Conservation (phyloP, 495 filamentous ascomycete genomes). For the Friedmanniomyces endolithicus region DNA sequence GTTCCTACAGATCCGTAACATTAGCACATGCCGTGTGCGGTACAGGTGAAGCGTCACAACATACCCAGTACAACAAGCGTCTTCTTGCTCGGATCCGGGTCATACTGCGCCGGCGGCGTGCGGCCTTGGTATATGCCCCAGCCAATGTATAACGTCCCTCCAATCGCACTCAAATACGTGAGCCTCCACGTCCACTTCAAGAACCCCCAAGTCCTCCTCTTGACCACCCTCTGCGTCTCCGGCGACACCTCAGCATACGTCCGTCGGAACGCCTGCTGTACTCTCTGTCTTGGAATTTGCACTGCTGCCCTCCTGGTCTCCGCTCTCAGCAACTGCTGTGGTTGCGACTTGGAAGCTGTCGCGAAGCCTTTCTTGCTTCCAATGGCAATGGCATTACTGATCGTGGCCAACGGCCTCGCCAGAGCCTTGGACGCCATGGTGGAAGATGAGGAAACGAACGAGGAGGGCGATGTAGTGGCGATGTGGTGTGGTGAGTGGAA, state of each 20-base stretch:
- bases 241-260: constrained; percentile 17
- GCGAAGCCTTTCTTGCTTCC: constrained; percentile 9
- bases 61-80: constrained; percentile 91
- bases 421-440: constrained; percentile 17
- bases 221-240: constrained; percentile 23
- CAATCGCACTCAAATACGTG: constrained; percentile 57
- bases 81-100: constrained; percentile 83
- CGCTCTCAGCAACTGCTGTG: background rate
- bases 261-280: constrained; percentile 17
- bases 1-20: constrained; percentile 46
- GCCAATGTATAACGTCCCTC: constrained; percentile 53
- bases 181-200: constrained; percentile 65
- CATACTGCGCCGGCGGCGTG: constrained; percentile 66
- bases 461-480: background rate
- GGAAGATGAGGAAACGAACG: background rate
- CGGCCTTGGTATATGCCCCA: constrained; percentile 73
- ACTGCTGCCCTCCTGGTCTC: background rate
- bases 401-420: constrained; percentile 16
- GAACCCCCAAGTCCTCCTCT: constrained; percentile 29
- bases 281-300: background rate
- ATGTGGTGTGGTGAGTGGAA: background rate
- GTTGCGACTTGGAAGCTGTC: constrained; percentile 4
- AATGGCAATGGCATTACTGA: constrained; percentile 12
- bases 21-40: background rate
- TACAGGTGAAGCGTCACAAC: background rate